Evolutionary conservation across 2,329 filamentous ascomycete species (phyloP).

Genomic region (Stagonosporopsis vannaccii): DNA sequence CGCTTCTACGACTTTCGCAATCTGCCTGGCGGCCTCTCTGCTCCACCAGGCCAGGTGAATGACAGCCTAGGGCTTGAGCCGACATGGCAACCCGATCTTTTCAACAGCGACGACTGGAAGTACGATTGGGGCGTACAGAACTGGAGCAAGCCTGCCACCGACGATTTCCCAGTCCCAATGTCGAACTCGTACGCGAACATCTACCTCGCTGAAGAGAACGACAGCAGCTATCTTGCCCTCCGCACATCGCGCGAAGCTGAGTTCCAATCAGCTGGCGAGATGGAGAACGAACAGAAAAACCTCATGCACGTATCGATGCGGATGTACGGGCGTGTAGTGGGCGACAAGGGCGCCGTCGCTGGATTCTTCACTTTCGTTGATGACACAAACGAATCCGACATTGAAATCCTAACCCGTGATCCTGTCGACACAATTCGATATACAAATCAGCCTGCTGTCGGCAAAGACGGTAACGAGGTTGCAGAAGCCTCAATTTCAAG

Average conservation of each 20-base stretch:
- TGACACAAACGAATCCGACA: slow-evolving; percentile 58
- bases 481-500: slow-evolving; percentile 58
- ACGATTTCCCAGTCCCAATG: slow-evolving; percentile 52
- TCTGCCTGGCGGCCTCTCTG: slow-evolving; percentile 41
- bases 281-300: slow-evolving; percentile 55
- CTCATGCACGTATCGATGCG: slow-evolving; percentile 58
- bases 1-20: slow-evolving; percentile 61
- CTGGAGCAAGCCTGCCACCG: slow-evolving; percentile 53
- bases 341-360: slow-evolving; percentile 57
- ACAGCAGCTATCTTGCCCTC: slow-evolving; percentile 55
- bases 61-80: slow-evolving; percentile 28
- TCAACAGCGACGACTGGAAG: slow-evolving; percentile 47
- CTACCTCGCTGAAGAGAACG: slow-evolving; percentile 50
- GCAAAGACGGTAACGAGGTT: slow-evolving; percentile 54
- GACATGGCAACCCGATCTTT: slow-evolving; percentile 48
- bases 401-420: slow-evolving; percentile 61
- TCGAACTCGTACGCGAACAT: slow-evolving; percentile 57
- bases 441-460: slow-evolving; percentile 67
- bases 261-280: slow-evolving; percentile 58
- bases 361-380: slow-evolving; percentile 65
- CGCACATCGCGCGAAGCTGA: slow-evolving; percentile 54
- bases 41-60: slow-evolving; percentile 35
- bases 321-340: slow-evolving; percentile 55
- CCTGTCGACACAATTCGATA: slow-evolving; percentile 57
- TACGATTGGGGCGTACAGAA: slow-evolving; percentile 52